These are phyloP conservation scores for Crithidia sp. DNA, from an alignment of 208 protist genomes.

Conservation along the genomic window DNA sequence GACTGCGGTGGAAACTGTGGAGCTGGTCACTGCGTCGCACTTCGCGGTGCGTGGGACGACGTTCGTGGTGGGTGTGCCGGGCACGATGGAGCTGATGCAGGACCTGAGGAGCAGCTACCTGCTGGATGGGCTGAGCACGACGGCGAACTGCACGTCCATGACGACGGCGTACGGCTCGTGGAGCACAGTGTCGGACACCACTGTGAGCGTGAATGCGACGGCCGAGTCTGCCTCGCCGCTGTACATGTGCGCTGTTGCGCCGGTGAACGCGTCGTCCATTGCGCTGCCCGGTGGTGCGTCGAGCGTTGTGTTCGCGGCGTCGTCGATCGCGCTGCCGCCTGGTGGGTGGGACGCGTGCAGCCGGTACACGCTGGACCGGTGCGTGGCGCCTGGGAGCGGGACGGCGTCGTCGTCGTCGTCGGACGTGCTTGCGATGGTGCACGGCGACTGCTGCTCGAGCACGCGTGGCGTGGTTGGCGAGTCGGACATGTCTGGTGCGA, in stretches of 20 bases:
- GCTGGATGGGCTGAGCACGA: conserved; percentile 57
- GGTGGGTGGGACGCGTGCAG: conserved; percentile 42
- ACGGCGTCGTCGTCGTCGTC: background rate
- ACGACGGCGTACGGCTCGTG: conserved; percentile 50
- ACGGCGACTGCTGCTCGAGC: conserved; percentile 60
- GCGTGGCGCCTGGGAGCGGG: conserved; percentile 38
- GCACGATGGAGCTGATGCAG: conserved; percentile 46
- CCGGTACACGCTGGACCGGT: conserved; percentile 28
- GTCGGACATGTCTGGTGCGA: conserved; percentile 24
- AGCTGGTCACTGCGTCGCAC: conserved; percentile 44
- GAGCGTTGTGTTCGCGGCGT: conserved; percentile 34
- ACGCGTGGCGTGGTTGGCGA: conserved; percentile 22
- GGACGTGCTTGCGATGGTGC: conserved; percentile 41
- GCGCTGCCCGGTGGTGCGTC: too few species aligned
- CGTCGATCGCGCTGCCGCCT: conserved; percentile 35
- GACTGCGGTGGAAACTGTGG: conserved; percentile 35
- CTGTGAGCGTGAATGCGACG: conserved; percentile 49
- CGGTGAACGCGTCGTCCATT: too few species aligned
- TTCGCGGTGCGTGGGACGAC: conserved; percentile 53
- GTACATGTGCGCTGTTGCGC: too few species aligned
- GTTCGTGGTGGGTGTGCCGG: conserved; percentile 54
- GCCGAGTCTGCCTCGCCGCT: background rate
- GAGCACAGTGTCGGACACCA: conserved; percentile 26
- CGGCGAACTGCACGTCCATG: conserved; percentile 33
- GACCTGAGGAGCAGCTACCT: conserved; percentile 44